Evolutionary conservation across 1,284 basidiomycete species (phyloP).

Genomic region (Fomes fomentarius): DNA sequence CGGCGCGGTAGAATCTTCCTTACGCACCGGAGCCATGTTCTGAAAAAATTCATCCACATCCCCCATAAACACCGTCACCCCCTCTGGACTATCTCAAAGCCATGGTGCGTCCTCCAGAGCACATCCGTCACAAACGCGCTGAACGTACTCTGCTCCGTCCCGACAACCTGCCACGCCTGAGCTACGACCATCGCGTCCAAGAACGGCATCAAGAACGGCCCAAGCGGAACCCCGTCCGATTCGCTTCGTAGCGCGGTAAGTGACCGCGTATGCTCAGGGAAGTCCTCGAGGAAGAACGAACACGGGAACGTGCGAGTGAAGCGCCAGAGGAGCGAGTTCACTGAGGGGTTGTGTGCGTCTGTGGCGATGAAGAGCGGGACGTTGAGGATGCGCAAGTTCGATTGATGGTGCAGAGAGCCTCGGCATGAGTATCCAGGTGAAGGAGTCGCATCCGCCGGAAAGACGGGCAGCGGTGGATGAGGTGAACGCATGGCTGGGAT

Average conservation of each 20-base stretch:
- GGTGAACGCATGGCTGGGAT: conserved; percentile 25
- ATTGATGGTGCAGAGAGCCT: conserved; percentile 34
- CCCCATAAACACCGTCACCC: too few species aligned
- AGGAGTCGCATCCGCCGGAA: conserved; percentile 26
- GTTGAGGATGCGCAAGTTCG: conserved; percentile 49
- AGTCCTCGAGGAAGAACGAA: conserved; percentile 65
- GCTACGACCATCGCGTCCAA: conserved; percentile 72
- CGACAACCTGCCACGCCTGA: conserved; percentile 57
- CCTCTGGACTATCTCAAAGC: conserved; percentile 52
- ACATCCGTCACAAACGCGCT: conserved; percentile 69
- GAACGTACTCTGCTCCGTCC: conserved; percentile 75
- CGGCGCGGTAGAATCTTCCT: too few species aligned
- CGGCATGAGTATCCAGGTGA: conserved; percentile 36
- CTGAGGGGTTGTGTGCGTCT: conserved; percentile 52
- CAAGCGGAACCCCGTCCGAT: conserved; percentile 56
- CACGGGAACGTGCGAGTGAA: conserved; percentile 72
- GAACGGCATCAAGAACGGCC: conserved; percentile 58
- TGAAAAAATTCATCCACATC: too few species aligned
- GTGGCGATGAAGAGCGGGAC: conserved; percentile 74
- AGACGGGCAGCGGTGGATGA: conserved; percentile 27
- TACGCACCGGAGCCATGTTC: too few species aligned
- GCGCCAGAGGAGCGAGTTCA: conserved; percentile 48
- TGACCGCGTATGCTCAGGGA: conserved; percentile 36
- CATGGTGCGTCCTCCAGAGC: conserved; percentile 64
- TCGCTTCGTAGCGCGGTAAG: conserved; percentile 50